These are phyloP conservation scores for Daldinia childiae DNA, from an alignment of 495 filamentous ascomycete species.

Conservation along the genomic window DNA sequence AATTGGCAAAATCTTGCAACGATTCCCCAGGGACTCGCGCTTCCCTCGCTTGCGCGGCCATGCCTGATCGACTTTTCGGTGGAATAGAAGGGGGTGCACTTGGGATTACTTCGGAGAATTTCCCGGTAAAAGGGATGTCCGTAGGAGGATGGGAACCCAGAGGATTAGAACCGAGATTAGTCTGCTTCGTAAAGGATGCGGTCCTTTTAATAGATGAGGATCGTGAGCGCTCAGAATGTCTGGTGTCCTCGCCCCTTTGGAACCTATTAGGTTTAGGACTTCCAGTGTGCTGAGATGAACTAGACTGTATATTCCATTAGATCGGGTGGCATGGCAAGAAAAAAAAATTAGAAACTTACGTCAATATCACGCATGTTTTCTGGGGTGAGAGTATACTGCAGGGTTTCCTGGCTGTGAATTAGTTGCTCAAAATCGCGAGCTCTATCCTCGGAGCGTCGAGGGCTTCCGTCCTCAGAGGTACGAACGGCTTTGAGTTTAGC, in stretches of 20 bases:
- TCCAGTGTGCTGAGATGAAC: conserved; percentile 44
- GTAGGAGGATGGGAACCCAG: conserved; percentile 48
- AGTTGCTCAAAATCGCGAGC: conserved; percentile 79
- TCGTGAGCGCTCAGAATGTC: conserved; percentile 49
- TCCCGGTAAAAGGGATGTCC: conserved; percentile 48
- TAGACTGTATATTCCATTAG: conserved; percentile 51
- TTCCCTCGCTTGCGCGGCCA: conserved; percentile 67
- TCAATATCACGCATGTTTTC: conserved; percentile 87
- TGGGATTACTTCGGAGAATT: conserved; percentile 39
- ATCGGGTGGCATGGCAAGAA: not conserved
- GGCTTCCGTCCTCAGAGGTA: conserved; percentile 62
- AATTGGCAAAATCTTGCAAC: conserved; percentile 82
- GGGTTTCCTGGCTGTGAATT: conserved; percentile 88
- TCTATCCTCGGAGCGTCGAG: conserved; percentile 51
- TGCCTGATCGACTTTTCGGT: conserved; percentile 49
- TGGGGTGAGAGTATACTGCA: conserved; percentile 93
- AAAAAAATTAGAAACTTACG: conserved; percentile 57
- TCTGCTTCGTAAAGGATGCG: conserved; percentile 52
- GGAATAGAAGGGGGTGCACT: conserved; percentile 44
- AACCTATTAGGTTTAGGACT: conserved; percentile 50
- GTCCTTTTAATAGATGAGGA: conserved; percentile 54
- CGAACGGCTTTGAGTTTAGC: conserved; percentile 58
- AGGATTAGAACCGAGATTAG: conserved; percentile 50
- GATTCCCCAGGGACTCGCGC: conserved; percentile 71
- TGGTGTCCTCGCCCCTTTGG: conserved; percentile 56